Evolutionary conservation across 768 basidiomycete species (phyloP), one percentile per base, ranked within the genome.

Genomic region (Saitozyma podzolica): DNA sequence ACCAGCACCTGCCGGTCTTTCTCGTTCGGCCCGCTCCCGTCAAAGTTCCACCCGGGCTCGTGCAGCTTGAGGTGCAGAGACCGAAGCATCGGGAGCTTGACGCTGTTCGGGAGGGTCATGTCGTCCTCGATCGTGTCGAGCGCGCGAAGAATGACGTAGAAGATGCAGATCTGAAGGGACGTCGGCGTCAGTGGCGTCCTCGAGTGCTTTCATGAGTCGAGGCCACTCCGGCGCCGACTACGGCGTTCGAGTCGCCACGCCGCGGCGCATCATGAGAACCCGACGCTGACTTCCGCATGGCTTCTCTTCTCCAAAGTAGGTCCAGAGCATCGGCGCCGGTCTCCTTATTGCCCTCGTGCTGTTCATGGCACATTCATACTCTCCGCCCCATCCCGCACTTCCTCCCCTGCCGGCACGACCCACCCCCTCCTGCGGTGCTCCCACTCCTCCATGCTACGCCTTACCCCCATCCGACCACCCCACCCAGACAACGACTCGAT

Each of bases 51-150:
- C 29, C 92, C 93, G 0, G 89, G 87, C 4, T 87, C 86, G 20
- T 89, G 82, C 6, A 89, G 88, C 69, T 88, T 86, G 71, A 86
- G 79, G 81, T 94, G 88, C 81, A 97, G 93, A 0, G 86, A 81
- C 9, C 91, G 86, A 41, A 99, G 83, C 39, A 97, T 73, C 3
- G 91, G 88, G 58, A 92, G 90, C 77, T 99, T 99, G 70, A 88
- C 79, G 16, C 86, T 82, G 79, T 92, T 91, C 0, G 90, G 84
- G 60, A 99, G 86, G 0, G 92, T 90, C 93, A 97, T 97, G 82
- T 99, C 95, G 79, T 99, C 95, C 79, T 98, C 95, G 66, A 99
- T 86, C 5, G 95, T 99, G 79, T 99, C 95, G n/a, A 97, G 83
- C 6, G 87, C 96, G 19, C 95, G 87, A 7, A 99, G 84, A 6